These are phyloP conservation scores for Globisporangium radiosum DNA, from an alignment of 352 stramenopile species.

Conservation along the genomic window DNA sequence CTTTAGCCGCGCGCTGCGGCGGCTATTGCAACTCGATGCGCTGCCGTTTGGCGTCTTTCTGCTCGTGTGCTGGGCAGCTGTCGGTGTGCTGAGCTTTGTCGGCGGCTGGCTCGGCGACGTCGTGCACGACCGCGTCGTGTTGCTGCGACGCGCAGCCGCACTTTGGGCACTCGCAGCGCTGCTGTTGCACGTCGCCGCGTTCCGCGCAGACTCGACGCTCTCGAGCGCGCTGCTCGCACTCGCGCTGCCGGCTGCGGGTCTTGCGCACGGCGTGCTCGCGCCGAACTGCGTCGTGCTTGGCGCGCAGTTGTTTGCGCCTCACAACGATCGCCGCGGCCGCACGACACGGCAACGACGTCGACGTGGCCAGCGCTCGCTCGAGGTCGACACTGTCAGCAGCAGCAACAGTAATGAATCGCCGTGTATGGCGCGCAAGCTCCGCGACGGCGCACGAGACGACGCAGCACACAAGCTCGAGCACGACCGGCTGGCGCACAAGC, in stretches of 20 bases:
- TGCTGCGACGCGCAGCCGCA: constrained; percentile 31
- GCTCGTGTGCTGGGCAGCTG: constrained; percentile 45
- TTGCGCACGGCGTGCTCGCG: constrained; percentile 40
- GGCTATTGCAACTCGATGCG: constrained; percentile 35
- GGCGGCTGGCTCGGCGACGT: constrained; percentile 45
- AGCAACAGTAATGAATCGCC: neutral
- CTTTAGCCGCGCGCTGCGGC: constrained; percentile 42
- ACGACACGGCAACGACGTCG: neutral
- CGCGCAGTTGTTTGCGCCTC: constrained; percentile 17
- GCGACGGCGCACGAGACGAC: neutral
- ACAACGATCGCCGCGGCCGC: constrained; percentile 6
- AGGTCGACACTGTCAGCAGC: neutral
- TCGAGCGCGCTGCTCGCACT: constrained; percentile 26
- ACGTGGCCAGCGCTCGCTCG: too few relatives aligned
- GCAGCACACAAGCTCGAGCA: neutral
- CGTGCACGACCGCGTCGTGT: constrained; percentile 31
- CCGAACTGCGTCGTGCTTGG: constrained; percentile 48
- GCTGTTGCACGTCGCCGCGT: constrained; percentile 31
- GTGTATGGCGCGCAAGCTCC: neutral
- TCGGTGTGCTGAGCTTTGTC: constrained; percentile 45
- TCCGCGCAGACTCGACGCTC: constrained; percentile 19
- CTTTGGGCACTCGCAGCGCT: constrained; percentile 47
- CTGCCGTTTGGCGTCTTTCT: constrained; percentile 50
- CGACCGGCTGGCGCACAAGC: too few relatives aligned
- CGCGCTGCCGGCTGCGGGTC: constrained; percentile 29